Conservation (phyloP, 2,329 filamentous ascomycete genomes). For the Talaromyces sp. region DNA sequence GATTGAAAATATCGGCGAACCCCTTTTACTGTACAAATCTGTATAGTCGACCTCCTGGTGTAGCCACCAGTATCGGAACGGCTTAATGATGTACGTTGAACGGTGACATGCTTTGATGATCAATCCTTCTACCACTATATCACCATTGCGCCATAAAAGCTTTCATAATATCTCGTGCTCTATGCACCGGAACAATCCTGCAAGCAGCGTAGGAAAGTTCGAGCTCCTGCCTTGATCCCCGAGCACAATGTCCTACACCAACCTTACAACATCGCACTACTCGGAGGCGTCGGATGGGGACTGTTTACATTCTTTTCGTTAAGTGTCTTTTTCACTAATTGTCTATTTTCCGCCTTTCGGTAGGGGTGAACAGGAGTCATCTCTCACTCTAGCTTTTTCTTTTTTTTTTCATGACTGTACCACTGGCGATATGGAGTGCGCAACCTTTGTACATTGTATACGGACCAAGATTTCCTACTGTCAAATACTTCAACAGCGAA, state of each 20-base stretch:
- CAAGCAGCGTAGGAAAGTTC: not conserved
- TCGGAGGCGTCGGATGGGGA: slow-evolving; percentile 13
- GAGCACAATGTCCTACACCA: slow-evolving; percentile 22
- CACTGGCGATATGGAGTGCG: slow-evolving; percentile 16
- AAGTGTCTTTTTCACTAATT: slow-evolving; percentile 22
- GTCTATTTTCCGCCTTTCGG: slow-evolving; percentile 19
- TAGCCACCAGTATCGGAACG: slow-evolving; percentile 18
- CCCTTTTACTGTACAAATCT: slow-evolving; percentile 83
- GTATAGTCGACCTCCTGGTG: slow-evolving; percentile 29
- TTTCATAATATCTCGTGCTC: not conserved
- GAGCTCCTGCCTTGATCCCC: not conserved
- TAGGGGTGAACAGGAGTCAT: slow-evolving; percentile 28
- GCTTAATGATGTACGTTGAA: slow-evolving; percentile 36
- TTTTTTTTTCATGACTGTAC: slow-evolving; percentile 2
- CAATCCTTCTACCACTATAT: slow-evolving; percentile 18
- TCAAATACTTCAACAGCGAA: slow-evolving; percentile 1
- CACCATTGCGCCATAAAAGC: slow-evolving; percentile 20
- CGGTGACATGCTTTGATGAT: slow-evolving; percentile 33
- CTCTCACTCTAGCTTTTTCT: not conserved
- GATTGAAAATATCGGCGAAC: slow-evolving; percentile 97
- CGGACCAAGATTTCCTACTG: slow-evolving; percentile 8
- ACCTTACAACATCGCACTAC: not conserved
- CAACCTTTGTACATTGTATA: slow-evolving; percentile 16
- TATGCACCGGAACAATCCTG: not conserved
- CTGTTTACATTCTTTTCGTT: slow-evolving; percentile 5